Evolutionary conservation across 495 filamentous ascomycete species (phyloP).

Genomic region (Bathelium albidoporum): DNA sequence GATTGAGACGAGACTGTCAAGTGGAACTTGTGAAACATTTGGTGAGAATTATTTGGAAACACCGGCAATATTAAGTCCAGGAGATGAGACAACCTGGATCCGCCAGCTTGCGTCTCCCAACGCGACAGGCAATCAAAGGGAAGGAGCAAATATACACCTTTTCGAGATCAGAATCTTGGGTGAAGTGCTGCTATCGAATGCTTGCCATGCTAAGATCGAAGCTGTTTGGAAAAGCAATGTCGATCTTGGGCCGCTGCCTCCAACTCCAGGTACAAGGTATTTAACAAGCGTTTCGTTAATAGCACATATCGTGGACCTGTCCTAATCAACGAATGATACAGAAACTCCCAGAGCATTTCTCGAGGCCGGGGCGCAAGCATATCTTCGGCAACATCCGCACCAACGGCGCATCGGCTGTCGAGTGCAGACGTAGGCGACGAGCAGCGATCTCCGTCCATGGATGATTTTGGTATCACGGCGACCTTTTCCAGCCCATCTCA

Average conservation of each 20-base stretch:
- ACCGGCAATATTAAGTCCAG: conserved; percentile 61
- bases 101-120: conserved; percentile 60
- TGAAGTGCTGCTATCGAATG: conserved; percentile 49
- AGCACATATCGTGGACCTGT: background rate
- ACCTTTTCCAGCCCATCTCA: conserved; percentile 56
- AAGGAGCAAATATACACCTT: conserved; percentile 36
- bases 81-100: conserved; percentile 76
- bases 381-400: background rate
- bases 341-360: conserved; percentile 8
- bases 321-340: conserved; percentile 42
- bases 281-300: conserved; percentile 33
- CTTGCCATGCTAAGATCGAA: conserved; percentile 59
- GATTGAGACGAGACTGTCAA: conserved; percentile 50
- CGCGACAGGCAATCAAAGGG: conserved; percentile 28
- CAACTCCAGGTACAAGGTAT: conserved; percentile 46
- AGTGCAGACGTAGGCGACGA: conserved; percentile 39
- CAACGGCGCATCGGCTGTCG: conserved; percentile 25
- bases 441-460: conserved; percentile 35
- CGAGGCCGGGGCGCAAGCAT: background rate
- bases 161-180: conserved; percentile 58
- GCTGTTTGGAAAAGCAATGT: conserved; percentile 77
- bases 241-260: conserved; percentile 56
- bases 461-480: conserved; percentile 61
- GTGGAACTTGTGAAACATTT: conserved; percentile 61
- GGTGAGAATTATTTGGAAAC: conserved; percentile 48